Evolutionary conservation across 495 filamentous ascomycete genomes (phyloP).

Genomic region (Oleoguttula mirabilis): DNA sequence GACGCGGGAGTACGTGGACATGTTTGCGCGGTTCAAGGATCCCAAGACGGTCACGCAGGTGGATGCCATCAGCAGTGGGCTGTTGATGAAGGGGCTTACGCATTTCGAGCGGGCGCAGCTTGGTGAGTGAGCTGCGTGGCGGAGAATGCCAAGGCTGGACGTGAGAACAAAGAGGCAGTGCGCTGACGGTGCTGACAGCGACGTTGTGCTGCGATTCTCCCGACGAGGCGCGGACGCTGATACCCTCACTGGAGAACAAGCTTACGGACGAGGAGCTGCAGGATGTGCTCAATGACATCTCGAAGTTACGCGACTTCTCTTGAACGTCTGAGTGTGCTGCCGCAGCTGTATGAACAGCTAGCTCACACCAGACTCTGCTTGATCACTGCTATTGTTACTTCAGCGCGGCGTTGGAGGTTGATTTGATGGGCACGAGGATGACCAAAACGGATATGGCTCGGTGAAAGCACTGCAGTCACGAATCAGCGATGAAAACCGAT

Average conservation of each 20-base stretch:
- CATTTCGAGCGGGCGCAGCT: constrained; percentile 90
- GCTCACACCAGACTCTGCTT: too few relatives aligned
- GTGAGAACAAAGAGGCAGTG: constrained; percentile 5
- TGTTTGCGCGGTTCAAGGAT: constrained; percentile 88
- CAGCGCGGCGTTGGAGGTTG: too few relatives aligned
- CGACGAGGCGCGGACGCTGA: constrained; percentile 93
- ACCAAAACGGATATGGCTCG: too few relatives aligned
- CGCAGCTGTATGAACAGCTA: too few relatives aligned
- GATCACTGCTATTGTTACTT: too few relatives aligned
- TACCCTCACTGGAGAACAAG: constrained; percentile 80
- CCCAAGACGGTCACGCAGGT: constrained; percentile 89
- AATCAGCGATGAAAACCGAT: too few relatives aligned
- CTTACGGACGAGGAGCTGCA: constrained; percentile 78
- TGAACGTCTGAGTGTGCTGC: too few relatives aligned
- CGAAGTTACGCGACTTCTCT: constrained; percentile 44
- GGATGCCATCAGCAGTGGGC: constrained; percentile 45
- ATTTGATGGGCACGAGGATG: too few relatives aligned
- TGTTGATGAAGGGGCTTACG: constrained; percentile 37
- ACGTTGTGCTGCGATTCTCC: constrained; percentile 81
- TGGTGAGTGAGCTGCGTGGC: constrained; percentile 49
- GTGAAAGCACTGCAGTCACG: too few relatives aligned
- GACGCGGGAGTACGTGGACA: constrained; percentile 80
- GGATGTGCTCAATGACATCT: constrained; percentile 79
- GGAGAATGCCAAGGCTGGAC: not conserved
- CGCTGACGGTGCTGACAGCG: constrained; percentile 37